Conservation (phyloP, 768 basidiomycete genomes). For the Lyophyllum atratum region DNA sequence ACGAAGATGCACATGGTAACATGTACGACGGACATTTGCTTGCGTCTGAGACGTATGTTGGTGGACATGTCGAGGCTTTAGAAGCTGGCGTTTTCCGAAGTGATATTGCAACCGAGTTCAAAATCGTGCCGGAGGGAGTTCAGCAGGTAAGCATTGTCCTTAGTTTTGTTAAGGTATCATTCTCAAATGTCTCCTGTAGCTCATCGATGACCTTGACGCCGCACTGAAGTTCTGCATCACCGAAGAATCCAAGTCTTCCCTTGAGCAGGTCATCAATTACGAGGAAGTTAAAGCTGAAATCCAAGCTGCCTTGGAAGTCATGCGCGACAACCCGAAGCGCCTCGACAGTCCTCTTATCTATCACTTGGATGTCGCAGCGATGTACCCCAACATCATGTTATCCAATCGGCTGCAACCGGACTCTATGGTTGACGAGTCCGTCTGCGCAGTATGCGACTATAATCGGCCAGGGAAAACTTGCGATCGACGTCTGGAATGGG, state of each 20-base stretch:
- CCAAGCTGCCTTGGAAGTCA: constrained; percentile 72
- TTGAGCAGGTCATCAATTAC: constrained; percentile 92
- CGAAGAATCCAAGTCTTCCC: constrained; percentile 76
- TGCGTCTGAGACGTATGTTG: constrained; percentile 97
- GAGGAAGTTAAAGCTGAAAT: constrained; percentile 88
- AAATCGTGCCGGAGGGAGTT: constrained; percentile 84
- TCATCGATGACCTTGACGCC: constrained; percentile 92
- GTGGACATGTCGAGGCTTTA: constrained; percentile 97
- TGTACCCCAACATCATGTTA: constrained; percentile 99
- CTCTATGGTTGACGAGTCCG: constrained; percentile 94
- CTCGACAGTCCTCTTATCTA: constrained; percentile 94
- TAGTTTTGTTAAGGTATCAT: background rate
- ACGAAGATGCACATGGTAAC: constrained; percentile 88
- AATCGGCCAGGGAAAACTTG: constrained; percentile 96
- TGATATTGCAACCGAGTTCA: constrained; percentile 94
- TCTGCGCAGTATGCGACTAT: constrained; percentile 97
- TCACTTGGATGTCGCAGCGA: constrained; percentile 97
- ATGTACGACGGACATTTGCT: constrained; percentile 98
- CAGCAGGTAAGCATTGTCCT: constrained; percentile 60
- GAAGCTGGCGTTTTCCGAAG: constrained; percentile 98
- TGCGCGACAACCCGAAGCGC: constrained; percentile 91
- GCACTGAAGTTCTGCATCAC: constrained; percentile 87
- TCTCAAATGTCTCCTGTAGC: constrained; percentile 42
- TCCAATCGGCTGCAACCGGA: constrained; percentile 98
- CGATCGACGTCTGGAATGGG: constrained; percentile 93